phyloP scores from a whole-genome alignment of 75 land plant genomes.

The Chamaecyparis obtusa region DNA sequence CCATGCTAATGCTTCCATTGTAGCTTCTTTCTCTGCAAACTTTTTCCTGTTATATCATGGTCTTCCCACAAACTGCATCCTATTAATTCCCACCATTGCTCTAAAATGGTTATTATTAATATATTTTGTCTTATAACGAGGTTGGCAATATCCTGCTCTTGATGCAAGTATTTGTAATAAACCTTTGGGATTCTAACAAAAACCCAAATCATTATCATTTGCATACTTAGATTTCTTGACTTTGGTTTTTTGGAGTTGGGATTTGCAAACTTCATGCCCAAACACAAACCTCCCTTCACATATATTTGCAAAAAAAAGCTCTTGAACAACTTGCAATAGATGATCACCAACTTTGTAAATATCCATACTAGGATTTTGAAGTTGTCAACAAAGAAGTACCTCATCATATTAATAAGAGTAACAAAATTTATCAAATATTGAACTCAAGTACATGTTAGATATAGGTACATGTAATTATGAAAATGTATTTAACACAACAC shows the following conservation, averaged over 20 bases:
- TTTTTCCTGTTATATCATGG: constrained; percentile 72
- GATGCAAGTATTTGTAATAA: constrained; percentile 65
- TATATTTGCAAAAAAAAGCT: constrained; percentile 73
- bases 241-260: too few species aligned
- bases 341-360: constrained; percentile 72
- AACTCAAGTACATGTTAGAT: too few species aligned
- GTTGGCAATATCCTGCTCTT: constrained; percentile 71
- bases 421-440: background rate
- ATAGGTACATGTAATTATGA: background rate
- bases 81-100: constrained; percentile 73
- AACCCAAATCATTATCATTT: too few species aligned
- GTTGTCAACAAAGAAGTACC: constrained; percentile 26
- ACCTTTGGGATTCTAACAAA: constrained; percentile 60
- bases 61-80: constrained; percentile 85
- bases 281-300: constrained; percentile 85
- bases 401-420: background rate
- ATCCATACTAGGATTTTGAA: constrained; percentile 63
- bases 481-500: constrained; percentile 40
- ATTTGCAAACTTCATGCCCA: constrained; percentile 57
- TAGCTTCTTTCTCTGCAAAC: constrained; percentile 86
- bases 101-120: constrained; percentile 76
- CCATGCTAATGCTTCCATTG: constrained; percentile 69
- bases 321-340: constrained; percentile 71
- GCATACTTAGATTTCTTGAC: too few species aligned
- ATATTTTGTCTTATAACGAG: constrained; percentile 78